Percentiles rank a stretch among this genome's conserved stretches.
Evolutionary conservation across 2,329 filamentous ascomycete genomes (phyloP).

Genomic region (Talaromyces piceae): DNA sequence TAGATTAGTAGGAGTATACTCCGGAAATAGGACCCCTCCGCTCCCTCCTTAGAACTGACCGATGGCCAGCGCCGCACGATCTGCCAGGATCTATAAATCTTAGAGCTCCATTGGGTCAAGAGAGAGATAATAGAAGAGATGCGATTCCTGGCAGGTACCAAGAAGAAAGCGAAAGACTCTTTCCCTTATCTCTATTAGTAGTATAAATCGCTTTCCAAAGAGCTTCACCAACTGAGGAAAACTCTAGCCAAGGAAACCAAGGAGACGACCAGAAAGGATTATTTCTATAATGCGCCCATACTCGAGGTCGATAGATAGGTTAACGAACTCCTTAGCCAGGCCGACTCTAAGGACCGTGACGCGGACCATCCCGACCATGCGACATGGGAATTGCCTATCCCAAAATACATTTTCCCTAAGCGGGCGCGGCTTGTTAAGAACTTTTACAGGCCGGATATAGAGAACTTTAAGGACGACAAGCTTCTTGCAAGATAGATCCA

Average conservation of each 20-base stretch:
- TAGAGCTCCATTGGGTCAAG: slow-evolving; percentile 12
- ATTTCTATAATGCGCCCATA: slow-evolving; percentile 19
- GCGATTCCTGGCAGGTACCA: slow-evolving; percentile 10
- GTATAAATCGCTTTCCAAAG: slow-evolving; percentile 5
- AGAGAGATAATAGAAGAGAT: slow-evolving; percentile 12
- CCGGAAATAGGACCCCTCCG: slow-evolving; percentile 18
- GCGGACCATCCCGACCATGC: slow-evolving; percentile 62
- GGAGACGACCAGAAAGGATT: slow-evolving; percentile 18
- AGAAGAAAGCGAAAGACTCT: slow-evolving; percentile 4
- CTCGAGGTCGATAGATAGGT: slow-evolving; percentile 21
- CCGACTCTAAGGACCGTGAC: slow-evolving; percentile 58
- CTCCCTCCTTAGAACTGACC: slow-evolving; percentile 12
- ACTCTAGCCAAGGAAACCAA: slow-evolving; percentile 15
- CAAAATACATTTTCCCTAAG: slow-evolving; percentile 18
- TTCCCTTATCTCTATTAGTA: slow-evolving; percentile 9
- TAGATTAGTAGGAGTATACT: slow-evolving; percentile 19
- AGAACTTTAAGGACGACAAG: slow-evolving; percentile 19
- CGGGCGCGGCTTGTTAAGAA: slow-evolving; percentile 19
- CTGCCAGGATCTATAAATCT: slow-evolving; percentile 9
- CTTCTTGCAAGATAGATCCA: slow-evolving; percentile 20
- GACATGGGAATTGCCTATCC: slow-evolving; percentile 57
- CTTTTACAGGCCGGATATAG: slow-evolving; percentile 20
- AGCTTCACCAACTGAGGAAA: slow-evolving; percentile 7
- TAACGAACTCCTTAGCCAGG: slow-evolving; percentile 18
- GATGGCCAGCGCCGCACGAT: slow-evolving; percentile 7